phyloP scores from a whole-genome alignment of 768 basidiomycete species.

The Suillus luteus region DNA sequence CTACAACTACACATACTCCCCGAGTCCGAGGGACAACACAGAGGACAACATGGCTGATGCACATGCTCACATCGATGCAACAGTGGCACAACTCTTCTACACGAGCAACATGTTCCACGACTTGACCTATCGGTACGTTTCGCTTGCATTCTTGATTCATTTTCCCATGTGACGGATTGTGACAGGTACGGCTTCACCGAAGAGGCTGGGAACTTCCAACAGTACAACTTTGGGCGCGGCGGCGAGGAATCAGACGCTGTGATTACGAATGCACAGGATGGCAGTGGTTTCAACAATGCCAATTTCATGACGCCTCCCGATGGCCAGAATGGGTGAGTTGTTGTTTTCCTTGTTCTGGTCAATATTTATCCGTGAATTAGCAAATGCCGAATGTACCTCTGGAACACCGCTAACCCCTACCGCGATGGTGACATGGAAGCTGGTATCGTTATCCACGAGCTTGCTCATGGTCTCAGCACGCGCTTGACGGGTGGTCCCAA shows the following conservation, averaged over 20 bases:
- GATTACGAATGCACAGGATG: conserved; percentile 94
- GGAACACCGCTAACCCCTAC: conserved; percentile 90
- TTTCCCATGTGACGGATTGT: conserved; percentile 14
- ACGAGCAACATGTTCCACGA: conserved; percentile 82
- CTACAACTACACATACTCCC: conserved; percentile 79
- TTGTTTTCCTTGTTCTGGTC: neutral
- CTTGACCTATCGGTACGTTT: conserved; percentile 66
- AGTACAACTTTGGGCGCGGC: conserved; percentile 92
- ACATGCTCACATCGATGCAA: conserved; percentile 81
- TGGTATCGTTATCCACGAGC: conserved; percentile 93
- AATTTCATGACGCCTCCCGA: conserved; percentile 90
- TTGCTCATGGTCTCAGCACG: conserved; percentile 88
- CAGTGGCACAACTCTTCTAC: conserved; percentile 89
- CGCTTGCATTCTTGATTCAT: neutral
- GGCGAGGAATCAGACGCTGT: conserved; percentile 88
- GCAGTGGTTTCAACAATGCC: conserved; percentile 89
- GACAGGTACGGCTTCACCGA: conserved; percentile 90
- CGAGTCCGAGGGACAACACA: conserved; percentile 52
- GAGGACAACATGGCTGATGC: conserved; percentile 69
- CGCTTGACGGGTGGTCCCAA: conserved; percentile 92
- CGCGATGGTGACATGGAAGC: conserved; percentile 95
- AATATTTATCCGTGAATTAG: conserved; percentile 13
- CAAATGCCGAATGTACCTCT: conserved; percentile 95
- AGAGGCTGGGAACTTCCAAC: conserved; percentile 93
- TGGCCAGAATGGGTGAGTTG: conserved; percentile 68